Conservation (phyloP, 805 yeast genomes). For the Dipodascus geniculatus region DNA sequence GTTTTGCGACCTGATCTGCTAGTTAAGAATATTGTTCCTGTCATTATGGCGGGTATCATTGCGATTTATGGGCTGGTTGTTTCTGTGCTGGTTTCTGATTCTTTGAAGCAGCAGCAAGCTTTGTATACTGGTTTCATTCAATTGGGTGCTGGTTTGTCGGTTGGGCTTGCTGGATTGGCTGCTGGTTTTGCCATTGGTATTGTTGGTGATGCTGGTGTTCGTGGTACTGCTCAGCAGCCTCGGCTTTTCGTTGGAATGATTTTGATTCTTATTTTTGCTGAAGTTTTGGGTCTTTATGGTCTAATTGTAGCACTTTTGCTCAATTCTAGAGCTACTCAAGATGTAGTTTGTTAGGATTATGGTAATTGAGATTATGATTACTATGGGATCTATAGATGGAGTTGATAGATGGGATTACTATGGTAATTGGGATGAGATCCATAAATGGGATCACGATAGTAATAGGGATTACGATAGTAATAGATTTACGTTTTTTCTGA, state of each 20-base stretch:
- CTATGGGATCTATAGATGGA: too few relatives aligned
- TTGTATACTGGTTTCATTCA: slow-evolving; percentile 95
- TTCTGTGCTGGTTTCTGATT: slow-evolving; percentile 84
- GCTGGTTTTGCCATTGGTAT: slow-evolving; percentile 99
- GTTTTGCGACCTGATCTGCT: slow-evolving; percentile 94
- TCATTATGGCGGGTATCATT: slow-evolving; percentile 98
- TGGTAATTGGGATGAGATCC: too few relatives aligned
- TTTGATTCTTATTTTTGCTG: slow-evolving; percentile 96
- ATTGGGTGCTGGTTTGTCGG: slow-evolving; percentile 95
- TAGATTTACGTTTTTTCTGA: too few relatives aligned
- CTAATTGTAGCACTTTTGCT: slow-evolving; percentile 94
- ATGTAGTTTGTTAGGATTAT: slow-evolving; percentile 58
- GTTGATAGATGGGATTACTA: too few relatives aligned
- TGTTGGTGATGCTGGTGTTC: slow-evolving; percentile 98
- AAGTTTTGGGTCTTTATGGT: slow-evolving; percentile 97
- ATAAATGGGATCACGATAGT: too few relatives aligned
- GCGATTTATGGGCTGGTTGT: slow-evolving; percentile 97
- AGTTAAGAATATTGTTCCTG: slow-evolving; percentile 87
- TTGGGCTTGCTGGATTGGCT: slow-evolving; percentile 93
- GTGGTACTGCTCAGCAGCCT: slow-evolving; percentile 97
- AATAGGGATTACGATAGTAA: too few relatives aligned
- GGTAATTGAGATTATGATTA: too few relatives aligned
- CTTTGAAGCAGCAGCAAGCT: slow-evolving; percentile 82
- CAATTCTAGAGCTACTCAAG: slow-evolving; percentile 96
- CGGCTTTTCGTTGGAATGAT: slow-evolving; percentile 97